Percentiles rank a stretch among this genome's conserved stretches.
phyloP scores from a whole-genome alignment of 164 flowering plant genomes.

The Chimonanthus salicifolius region DNA sequence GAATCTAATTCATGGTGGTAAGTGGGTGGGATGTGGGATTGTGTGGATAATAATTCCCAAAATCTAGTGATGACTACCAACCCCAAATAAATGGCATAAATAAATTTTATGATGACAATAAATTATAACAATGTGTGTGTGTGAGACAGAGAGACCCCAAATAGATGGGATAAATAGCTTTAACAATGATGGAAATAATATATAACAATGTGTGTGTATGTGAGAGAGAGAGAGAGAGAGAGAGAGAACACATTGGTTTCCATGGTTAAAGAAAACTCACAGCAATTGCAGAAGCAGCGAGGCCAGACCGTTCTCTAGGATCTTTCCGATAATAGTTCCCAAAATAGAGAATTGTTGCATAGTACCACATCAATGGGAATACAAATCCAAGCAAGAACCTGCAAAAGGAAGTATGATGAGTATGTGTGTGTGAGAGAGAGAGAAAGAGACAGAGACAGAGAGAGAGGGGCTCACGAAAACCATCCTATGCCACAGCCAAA shows the following conservation, averaged over 20 bases:
- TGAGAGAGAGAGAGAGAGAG: no score
- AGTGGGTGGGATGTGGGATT: no score
- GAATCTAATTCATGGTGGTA: no score
- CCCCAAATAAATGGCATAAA: background rate
- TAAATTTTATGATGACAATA: background rate
- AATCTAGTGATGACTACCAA: no score
- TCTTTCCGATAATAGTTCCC: constrained; percentile 83
- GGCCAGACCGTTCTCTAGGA: constrained; percentile 96
- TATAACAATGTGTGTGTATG: no score
- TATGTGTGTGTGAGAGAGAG: background rate
- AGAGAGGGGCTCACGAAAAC: constrained; percentile 21
- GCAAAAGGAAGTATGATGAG: constrained; percentile 7
- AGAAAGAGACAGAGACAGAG: no score
- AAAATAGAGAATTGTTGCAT: constrained; percentile 74
- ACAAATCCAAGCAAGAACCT: constrained; percentile 78
- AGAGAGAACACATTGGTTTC: background rate
- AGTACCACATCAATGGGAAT: constrained; percentile 87
- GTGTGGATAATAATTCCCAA: no score
- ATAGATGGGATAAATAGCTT: no score
- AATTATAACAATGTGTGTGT: background rate
- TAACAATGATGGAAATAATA: no score
- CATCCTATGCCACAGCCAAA: constrained; percentile 30
- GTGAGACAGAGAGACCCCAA: no score
- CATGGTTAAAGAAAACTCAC: constrained; percentile 23
- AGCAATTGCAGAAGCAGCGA: constrained; percentile 93